Evolutionary conservation across 257 asterid species (phyloP).

Genomic region (Jacaranda copaia): DNA sequence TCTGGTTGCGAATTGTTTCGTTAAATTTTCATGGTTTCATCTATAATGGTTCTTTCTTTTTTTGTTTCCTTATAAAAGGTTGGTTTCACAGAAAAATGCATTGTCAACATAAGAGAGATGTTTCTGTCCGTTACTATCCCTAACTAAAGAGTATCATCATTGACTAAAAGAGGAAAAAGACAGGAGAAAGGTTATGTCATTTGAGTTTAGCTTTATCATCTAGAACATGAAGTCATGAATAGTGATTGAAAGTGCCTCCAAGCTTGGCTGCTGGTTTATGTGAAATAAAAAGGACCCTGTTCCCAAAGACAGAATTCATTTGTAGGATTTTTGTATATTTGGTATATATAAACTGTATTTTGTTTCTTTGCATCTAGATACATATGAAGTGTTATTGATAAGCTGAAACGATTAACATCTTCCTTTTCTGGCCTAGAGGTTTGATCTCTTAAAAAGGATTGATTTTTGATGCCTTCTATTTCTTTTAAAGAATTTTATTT

Average conservation of each 20-base stretch:
- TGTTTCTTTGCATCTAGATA: slow-evolving; percentile 1
- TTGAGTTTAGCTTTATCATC: neutral
- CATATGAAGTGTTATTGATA: neutral
- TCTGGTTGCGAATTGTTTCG: neutral
- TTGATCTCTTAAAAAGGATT: neutral
- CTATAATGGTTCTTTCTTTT: neutral
- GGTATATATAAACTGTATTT: neutral
- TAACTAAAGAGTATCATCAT: neutral
- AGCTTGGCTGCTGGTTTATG: slow-evolving; percentile 12
- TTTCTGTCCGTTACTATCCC: neutral
- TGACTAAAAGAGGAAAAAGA: neutral
- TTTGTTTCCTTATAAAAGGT: too few species aligned
- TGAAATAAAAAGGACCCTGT: slow-evolving; percentile 4
- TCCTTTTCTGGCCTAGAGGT: slow-evolving; percentile 7
- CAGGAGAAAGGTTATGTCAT: neutral
- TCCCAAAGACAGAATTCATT: neutral
- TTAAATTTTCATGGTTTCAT: neutral
- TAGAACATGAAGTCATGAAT: slow-evolving; percentile 17
- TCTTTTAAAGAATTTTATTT: neutral
- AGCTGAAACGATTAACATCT: slow-evolving; percentile 4
- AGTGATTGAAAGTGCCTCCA: slow-evolving; percentile 18
- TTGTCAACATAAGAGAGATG: neutral
- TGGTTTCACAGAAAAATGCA: neutral
- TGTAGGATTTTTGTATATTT: neutral
- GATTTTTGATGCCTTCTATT: neutral